These are phyloP conservation scores for Pichia sp. DNA, from an alignment of 1,139 yeast genomes.

Conservation along the genomic window DNA sequence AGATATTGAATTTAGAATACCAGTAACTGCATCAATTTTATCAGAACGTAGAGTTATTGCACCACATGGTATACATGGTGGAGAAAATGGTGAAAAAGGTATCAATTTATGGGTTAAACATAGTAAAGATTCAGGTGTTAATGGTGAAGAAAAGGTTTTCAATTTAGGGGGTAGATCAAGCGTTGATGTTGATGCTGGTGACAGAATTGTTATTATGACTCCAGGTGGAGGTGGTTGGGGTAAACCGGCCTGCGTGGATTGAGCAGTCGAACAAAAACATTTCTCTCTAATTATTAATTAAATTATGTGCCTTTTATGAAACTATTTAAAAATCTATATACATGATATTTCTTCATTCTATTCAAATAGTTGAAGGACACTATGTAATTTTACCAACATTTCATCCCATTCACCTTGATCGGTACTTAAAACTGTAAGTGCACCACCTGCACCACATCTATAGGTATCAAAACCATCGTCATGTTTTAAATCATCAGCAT, in stretches of 20 bases:
- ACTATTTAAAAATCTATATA: not conserved
- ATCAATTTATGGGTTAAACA: slow-evolving; percentile 34
- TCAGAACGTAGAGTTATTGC: slow-evolving; percentile 34
- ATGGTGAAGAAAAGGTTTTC: slow-evolving; percentile 17
- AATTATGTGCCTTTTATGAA: not conserved
- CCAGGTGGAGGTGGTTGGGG: slow-evolving; percentile 54
- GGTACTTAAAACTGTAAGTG: slow-evolving; percentile 84
- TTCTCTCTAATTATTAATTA: too few relatives aligned
- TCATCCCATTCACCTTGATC: slow-evolving; percentile 86
- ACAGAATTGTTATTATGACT: slow-evolving; percentile 37
- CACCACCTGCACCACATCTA: slow-evolving; percentile 98
- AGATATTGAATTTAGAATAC: slow-evolving; percentile 32
- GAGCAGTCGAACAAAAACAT: too few relatives aligned
- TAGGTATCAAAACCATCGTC: slow-evolving; percentile 37
- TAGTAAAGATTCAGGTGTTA: slow-evolving; percentile 15
- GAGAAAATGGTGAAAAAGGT: slow-evolving; percentile 36
- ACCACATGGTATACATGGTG: slow-evolving; percentile 35
- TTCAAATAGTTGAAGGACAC: slow-evolving; percentile 64
- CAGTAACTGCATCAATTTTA: slow-evolving; percentile 32
- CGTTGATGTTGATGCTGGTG: slow-evolving; percentile 34
- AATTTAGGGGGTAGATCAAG: slow-evolving; percentile 29
- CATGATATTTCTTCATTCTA: not conserved
- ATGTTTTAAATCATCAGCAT: slow-evolving; percentile 43
- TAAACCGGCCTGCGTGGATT: too few relatives aligned
- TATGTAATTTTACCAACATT: slow-evolving; percentile 71